A percentile compares a stretch with the other conserved stretches of the same genome.
phyloP scores from a whole-genome alignment of 2,329 filamentous ascomycete species.

The Hawksworthiomyces lignivorus region DNA sequence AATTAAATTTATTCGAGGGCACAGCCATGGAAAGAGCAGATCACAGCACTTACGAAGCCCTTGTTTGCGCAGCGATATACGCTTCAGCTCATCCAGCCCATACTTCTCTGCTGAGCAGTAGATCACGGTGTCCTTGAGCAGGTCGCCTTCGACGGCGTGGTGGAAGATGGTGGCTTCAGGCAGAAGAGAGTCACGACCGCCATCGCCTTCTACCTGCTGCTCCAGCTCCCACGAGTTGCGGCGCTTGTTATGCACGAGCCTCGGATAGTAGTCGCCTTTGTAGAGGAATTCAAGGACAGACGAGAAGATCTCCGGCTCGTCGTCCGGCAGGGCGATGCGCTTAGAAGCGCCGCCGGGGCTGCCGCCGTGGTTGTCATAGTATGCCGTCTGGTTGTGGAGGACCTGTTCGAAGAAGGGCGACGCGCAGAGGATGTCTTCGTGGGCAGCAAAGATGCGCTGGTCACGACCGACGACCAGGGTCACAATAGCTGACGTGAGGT shows the following conservation, averaged over 20 bases:
- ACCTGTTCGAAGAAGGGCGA: slow-evolving; percentile 71
- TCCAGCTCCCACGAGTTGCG: slow-evolving; percentile 79
- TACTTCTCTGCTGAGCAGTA: slow-evolving; percentile 87
- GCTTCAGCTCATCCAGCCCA: slow-evolving; percentile 75
- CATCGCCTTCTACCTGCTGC: slow-evolving; percentile 39
- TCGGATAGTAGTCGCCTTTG: slow-evolving; percentile 88
- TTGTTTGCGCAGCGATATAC: slow-evolving; percentile 78
- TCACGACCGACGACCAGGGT: slow-evolving; percentile 75
- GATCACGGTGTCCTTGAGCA: slow-evolving; percentile 83
- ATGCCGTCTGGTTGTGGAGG: slow-evolving; percentile 54
- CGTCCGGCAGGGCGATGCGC: slow-evolving; percentile 71
- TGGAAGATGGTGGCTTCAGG: slow-evolving; percentile 63
- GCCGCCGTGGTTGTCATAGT: slow-evolving; percentile 8
- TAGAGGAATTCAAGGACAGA: slow-evolving; percentile 86
- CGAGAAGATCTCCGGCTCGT: slow-evolving; percentile 86
- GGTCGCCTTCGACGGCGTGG: slow-evolving; percentile 52
- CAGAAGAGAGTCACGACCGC: slow-evolving; percentile 27
- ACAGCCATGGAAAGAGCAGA: neutral
- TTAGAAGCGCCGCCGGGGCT: slow-evolving; percentile 32
- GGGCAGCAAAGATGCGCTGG: slow-evolving; percentile 82
- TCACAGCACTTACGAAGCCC: slow-evolving; percentile 55
- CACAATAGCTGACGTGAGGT: slow-evolving; percentile 60
- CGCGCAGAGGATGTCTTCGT: slow-evolving; percentile 72
- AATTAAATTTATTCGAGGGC: no score
- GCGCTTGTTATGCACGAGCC: slow-evolving; percentile 73